Percentiles rank a stretch among this genome's conserved stretches.
Conservation (phyloP, 2,329 filamentous ascomycete genomes). For the Hypoxylon sp. region DNA sequence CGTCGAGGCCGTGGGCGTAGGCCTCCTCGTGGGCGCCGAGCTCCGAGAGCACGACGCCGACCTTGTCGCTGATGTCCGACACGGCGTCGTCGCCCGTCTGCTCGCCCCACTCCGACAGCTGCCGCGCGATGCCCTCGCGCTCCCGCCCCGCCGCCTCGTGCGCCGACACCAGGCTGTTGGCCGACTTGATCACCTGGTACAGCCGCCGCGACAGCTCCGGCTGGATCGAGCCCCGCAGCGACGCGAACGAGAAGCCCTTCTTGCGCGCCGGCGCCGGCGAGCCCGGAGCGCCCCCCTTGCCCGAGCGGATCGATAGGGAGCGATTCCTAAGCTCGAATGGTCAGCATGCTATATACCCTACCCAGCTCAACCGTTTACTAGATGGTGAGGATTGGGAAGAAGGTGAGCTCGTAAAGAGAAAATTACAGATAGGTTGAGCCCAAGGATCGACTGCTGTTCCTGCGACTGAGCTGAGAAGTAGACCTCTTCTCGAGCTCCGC, state of each 20-base stretch:
- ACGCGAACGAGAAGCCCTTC: constrained; percentile 84
- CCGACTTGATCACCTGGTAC: constrained; percentile 91
- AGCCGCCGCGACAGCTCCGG: constrained; percentile 89
- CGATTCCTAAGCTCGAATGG: constrained; percentile 37
- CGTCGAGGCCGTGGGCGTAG: constrained; percentile 87
- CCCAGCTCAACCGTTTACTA: not conserved
- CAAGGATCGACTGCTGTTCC: constrained; percentile 27
- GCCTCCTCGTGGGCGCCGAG: constrained; percentile 92
- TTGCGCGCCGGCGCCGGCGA: constrained; percentile 52
- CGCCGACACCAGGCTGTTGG: constrained; percentile 85
- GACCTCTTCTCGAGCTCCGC: constrained; percentile 40
- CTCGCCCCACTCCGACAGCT: constrained; percentile 97
- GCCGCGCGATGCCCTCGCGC: constrained; percentile 82
- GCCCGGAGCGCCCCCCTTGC: constrained; percentile 51
- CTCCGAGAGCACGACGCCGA: constrained; percentile 90
- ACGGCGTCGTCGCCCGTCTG: constrained; percentile 86
- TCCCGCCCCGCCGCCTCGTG: constrained; percentile 88
- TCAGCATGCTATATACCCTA: too few relatives aligned
- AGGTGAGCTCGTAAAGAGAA: constrained; percentile 10
- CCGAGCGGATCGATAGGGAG: constrained; percentile 46
- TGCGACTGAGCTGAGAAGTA: constrained; percentile 32
- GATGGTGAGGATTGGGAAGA: not conserved
- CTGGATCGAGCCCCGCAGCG: constrained; percentile 83
- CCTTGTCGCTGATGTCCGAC: constrained; percentile 92
- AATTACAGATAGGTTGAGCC: constrained; percentile 38